phyloP scores from a whole-genome alignment of 371 early-diverging fungal genomes.

The Rhizoclosmatium hyalinum region DNA sequence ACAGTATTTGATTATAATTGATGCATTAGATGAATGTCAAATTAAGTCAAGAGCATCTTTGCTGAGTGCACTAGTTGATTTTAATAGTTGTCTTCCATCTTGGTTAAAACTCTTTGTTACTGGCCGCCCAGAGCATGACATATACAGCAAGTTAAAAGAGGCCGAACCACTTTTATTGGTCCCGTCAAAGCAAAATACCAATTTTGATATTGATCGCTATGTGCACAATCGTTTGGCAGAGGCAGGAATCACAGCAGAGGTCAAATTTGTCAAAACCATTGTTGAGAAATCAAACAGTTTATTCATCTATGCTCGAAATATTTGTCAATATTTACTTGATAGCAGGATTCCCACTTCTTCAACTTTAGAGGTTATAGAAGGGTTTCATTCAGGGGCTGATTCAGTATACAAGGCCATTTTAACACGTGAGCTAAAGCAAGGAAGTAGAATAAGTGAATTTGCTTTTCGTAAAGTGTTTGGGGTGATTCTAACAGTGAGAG shows the following conservation, averaged over 20 bases:
- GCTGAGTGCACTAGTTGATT: background rate
- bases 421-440: background rate
- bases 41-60: background rate
- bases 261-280: background rate
- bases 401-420: slow-evolving; percentile 6
- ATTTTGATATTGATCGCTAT: background rate
- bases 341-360: background rate
- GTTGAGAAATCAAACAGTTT: background rate
- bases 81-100: background rate
- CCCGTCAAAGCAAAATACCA: background rate
- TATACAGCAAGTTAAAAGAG: background rate
- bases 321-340: background rate
- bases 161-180: background rate
- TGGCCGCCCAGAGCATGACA: slow-evolving; percentile 12
- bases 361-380: background rate
- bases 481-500: background rate
- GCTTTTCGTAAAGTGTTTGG: slow-evolving; percentile 1
- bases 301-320: slow-evolving; percentile 4
- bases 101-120: slow-evolving; percentile 6
- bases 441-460: background rate
- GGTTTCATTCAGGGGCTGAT: slow-evolving; percentile 1
- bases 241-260: background rate
- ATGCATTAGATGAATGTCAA: slow-evolving; percentile 1
- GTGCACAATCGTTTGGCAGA: background rate
- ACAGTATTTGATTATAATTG: slow-evolving; percentile 9